A percentile compares a stretch with the other conserved stretches of the same genome.
phyloP scores from a whole-genome alignment of 2,329 filamentous ascomycete species.

The Fusarium domesticum region DNA sequence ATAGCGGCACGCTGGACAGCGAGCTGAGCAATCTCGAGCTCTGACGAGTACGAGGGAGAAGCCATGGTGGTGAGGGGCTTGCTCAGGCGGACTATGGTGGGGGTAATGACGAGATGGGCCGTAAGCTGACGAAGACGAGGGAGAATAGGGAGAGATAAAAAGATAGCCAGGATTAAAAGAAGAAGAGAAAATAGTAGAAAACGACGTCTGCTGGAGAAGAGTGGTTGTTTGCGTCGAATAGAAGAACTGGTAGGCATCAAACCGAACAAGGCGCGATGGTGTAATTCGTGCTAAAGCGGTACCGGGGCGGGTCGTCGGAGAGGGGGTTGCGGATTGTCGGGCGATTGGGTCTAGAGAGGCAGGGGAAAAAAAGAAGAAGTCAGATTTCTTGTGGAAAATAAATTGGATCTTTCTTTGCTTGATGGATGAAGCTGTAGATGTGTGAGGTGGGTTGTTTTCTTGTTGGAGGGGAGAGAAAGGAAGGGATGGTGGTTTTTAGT shows the following conservation, averaged over 20 bases:
- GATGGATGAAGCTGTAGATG: too few relatives aligned
- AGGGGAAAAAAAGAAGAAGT: not conserved
- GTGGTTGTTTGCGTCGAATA: constrained; percentile 11
- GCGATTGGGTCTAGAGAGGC: not conserved
- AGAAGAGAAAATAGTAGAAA: constrained; percentile 20
- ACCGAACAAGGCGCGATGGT: not conserved
- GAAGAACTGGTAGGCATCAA: not conserved
- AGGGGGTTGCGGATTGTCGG: not conserved
- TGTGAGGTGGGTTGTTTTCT: too few relatives aligned
- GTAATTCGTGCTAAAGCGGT: not conserved
- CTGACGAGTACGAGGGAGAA: constrained; percentile 60
- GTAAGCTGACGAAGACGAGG: constrained; percentile 30
- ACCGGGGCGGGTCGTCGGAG: not conserved
- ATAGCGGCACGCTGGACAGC: constrained; percentile 75
- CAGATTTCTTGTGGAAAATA: too few relatives aligned
- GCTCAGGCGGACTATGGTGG: constrained; percentile 15
- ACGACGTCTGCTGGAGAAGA: constrained; percentile 7
- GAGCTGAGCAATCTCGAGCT: constrained; percentile 80
- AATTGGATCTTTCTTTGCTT: too few relatives aligned
- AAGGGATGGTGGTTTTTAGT: too few relatives aligned
- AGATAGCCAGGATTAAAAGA: constrained; percentile 29
- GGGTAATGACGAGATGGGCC: constrained; percentile 20
- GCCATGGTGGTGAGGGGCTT: constrained; percentile 34
- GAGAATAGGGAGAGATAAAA: constrained; percentile 26
- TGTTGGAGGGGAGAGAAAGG: too few relatives aligned